Evolutionary conservation across 345 rosid genomes (phyloP), one percentile per base, ranked within the genome.

Genomic region (Alliaria petiolata): DNA sequence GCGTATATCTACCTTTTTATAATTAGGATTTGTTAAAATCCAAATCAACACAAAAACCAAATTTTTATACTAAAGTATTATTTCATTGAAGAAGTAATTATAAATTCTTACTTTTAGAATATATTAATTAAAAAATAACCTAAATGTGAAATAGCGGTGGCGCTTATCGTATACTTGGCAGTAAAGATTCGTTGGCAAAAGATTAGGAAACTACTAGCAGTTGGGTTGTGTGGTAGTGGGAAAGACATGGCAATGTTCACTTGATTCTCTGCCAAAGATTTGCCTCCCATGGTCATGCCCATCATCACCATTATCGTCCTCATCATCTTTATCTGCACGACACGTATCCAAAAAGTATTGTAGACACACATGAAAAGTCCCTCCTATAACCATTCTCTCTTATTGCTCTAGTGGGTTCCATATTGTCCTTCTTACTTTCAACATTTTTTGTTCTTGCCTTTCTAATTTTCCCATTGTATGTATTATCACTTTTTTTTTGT

Each of bases 331-430:
- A 46, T 66, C 22, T 39, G 54, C 25, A 42, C 49, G 68, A 74
- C 78, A 74, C 68, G 68, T 67, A 30, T 74, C 47, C 13, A 66
- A 25, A n/a, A n/a, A 67, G 67, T 67, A 67, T 67, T 62, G 73
- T 67, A 33, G 54, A 74, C 67, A 50, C 38, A 67, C 43, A 68
- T 68, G 51, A 61, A 67, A 59, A 42, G 57, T 35, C 28, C 50
- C 19, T 51, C 50, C 64, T 17, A 44, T 51, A 40, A 75, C 64
- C 58, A 67, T 43, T 4, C 69, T 56, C 74, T 67, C 78, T 52
- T 60, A 75, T 61, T 61, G 74, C 57, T 75, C 64, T 36, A 35
- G 74, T 75, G 74, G 74, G 79, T 68, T 75, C 69, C 74, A 61
- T 61, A 36, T 43, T 43, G 40, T 59, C 56, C 42, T n/a, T n/a